Conservation (phyloP, 305 asterid species). For the Fraxinus paxiana region DNA sequence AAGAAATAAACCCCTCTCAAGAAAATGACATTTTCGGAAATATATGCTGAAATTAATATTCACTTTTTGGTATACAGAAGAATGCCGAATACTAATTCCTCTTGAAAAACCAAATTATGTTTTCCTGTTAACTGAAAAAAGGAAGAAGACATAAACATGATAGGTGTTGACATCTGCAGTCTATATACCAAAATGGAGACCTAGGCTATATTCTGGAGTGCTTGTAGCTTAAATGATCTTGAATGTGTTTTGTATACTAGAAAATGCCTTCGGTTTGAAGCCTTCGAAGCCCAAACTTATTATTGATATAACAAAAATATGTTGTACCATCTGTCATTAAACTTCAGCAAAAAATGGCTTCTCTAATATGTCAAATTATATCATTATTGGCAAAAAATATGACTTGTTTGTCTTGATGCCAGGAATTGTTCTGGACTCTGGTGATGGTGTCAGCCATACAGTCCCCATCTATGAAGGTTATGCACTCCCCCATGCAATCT, state of each 20-base stretch:
- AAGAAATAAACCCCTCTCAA: not conserved
- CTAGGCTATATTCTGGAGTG: not conserved
- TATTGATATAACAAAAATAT: not conserved
- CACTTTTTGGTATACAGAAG: not conserved
- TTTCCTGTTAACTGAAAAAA: not conserved
- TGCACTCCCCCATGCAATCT: slow-evolving; percentile 69
- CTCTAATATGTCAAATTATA: not conserved
- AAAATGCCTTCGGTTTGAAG: not conserved
- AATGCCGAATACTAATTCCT: not conserved
- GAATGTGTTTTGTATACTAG: not conserved
- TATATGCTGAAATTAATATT: not conserved
- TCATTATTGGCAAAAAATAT: slow-evolving; percentile 5
- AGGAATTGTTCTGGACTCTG: slow-evolving; percentile 78
- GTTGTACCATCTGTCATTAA: not conserved
- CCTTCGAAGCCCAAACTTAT: not conserved
- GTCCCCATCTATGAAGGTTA: slow-evolving; percentile 78
- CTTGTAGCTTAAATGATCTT: not conserved
- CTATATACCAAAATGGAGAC: not conserved
- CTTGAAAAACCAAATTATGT: not conserved
- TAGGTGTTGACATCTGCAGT: not conserved
- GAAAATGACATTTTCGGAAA: not conserved
- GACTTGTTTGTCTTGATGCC: not conserved
- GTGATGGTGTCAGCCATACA: slow-evolving; percentile 73
- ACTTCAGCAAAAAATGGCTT: not conserved
- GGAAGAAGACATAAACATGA: not conserved